Evolutionary conservation across 2,329 filamentous ascomycete genomes (phyloP), one percentile per base, ranked within the genome.

Genomic region (Onygenales sp.): DNA sequence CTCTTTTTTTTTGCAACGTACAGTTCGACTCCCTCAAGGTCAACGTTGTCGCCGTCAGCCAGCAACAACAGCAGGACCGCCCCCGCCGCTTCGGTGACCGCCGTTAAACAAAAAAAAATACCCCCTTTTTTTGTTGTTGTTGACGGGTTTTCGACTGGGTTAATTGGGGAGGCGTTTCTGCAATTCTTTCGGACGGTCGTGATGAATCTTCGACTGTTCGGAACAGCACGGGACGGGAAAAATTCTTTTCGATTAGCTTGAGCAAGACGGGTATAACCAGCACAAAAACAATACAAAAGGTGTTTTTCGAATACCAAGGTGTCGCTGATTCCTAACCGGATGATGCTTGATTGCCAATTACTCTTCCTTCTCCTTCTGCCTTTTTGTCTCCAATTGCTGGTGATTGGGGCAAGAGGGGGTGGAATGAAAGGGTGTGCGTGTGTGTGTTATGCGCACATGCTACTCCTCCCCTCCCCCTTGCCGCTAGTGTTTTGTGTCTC

Each of bases 1-100:
- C 52, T 50, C 52, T 27, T 58, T 53, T 45, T 51, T 51, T 31
- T 21, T 53, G 53, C 61, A 57, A 39, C 45, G 47, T 64, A 58
- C 68, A 96, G 91, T 98, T 98, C 82, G 93, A 98, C 78, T 84
- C 84, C 65, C 91, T 98, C 76, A 87, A 92, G 74, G 89, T 95
- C 86, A 96, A 94, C 79, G 89, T 97, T 69, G 84, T 94, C 67
- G 78, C 86, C 64, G 90, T 98, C 65, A 81, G 86, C 66, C 91
- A 97, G 80, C 84, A 89, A 74, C 91, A 96, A 81, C 77, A 82
- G 61, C 76, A 82, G 70, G 91, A 96, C 79, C 87, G 90, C 64
- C 83, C 81, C 65, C 86, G 87, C 71, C 83, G 88, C 72, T 91
- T 87, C 78, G 80, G 79, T 69, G 54, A 46, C 52, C 51, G 51